Evolutionary conservation across 805 yeast species (phyloP), one percentile per base, ranked within the genome.

Genomic region (Spathaspora girioi): DNA sequence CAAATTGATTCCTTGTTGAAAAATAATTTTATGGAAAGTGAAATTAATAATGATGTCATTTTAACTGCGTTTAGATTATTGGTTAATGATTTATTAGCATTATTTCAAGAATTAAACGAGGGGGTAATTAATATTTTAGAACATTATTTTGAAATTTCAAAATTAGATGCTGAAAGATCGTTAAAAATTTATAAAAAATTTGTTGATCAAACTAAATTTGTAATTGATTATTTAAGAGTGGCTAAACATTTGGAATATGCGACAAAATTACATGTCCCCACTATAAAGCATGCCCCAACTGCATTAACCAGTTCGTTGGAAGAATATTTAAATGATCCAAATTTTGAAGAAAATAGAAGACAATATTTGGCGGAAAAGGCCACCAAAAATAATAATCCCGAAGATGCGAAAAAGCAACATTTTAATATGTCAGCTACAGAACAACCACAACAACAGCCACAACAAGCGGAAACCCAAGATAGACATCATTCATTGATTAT

Each of bases 281-380:
- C 96, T 12, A 92, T 94, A 54, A 89, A 89, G 65, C 99, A 94
- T 69, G 98, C 98, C 1, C 97, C 97, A 19, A 92, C 97, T 2
- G 94, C 96, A 23, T 77, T 94, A 56, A 87, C 96, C 2, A 79
- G 84, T 32, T 85, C 96, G 12, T 79, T 94, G 54, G 94, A 90
- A 64, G 97, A 92, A 59, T 96, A 93, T 66, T 72, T 94, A 57
- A 80, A 84, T 57, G 97, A 93, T 63, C 90, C 92, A 8, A 84
- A 86, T 59, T 90, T 90, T 68, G 97, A 90, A 58, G 69, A 72
- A 8, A 90, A 89, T 64, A 80, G 96, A 65, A 73, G 83, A 53
- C 96, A 88, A 62, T 90, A 87, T 61, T 68, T 89, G 55, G 83
- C 82, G 40, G 93, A 88, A 60, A 84, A 81, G 48, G 75, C 3